Evolutionary conservation across 768 basidiomycete genomes (phyloP), one percentile per base, ranked within the genome.

Genomic region (Collybia mongolica): DNA sequence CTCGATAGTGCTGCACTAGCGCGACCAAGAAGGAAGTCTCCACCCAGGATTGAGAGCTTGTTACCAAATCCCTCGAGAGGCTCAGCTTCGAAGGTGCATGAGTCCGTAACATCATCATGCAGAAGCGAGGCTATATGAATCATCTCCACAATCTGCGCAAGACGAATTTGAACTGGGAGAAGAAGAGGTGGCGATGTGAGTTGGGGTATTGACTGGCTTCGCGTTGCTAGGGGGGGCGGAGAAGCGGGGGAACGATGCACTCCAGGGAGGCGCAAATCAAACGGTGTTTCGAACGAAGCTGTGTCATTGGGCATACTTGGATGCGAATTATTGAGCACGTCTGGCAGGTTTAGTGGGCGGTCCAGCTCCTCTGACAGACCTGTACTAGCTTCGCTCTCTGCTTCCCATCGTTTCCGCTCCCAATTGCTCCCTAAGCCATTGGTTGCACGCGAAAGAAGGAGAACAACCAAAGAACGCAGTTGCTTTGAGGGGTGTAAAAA

Each of bases 91-190:
- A 85, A 73, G 1, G 88, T 81, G 8, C 85, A 74, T 23, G 79
- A 1, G 72, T 92, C 88, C 51, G 88, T 81, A 46, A 98, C 93
- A 60, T 89, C 88, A 74, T 98, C 92, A 65, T 98, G 96, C 15
- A 99, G 74, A 8, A 93, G 77, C 2, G 90, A 94, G 20, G 97
- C 95, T 54, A 98, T 88, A 64, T 98, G 93, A 42, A 99, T 90
- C 93, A 98, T 97, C 66, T 99, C 97, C 46, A 93, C 86, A 39
- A 99, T 95, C 61, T 96, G 93, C 3, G 95, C 96, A 28, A 99
- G 82, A 24, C 95, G 87, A 24, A 88, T 71, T 68, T 99, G 97
- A 1, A 93, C 86, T 14, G 96, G 93, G 5, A 99, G 81, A 39
- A 90, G 76, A 46, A 60, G 67, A 50, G 70, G 66, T 26, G 67